Evolutionary conservation across 192 early-diverging fungal species (phyloP).

Genomic region (Podila epicladia): DNA sequence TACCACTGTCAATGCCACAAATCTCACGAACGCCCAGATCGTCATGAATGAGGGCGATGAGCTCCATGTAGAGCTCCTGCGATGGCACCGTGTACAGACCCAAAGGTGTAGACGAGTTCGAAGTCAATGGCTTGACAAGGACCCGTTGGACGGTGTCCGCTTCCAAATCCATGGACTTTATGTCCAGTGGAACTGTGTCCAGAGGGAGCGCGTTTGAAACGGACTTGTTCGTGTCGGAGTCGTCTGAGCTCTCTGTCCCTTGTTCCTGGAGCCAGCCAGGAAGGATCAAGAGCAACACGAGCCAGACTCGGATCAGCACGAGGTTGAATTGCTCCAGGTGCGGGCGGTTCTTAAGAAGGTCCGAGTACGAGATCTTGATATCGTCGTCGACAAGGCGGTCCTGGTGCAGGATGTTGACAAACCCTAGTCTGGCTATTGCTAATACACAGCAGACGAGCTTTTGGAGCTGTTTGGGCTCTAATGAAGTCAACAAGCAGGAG

Average conservation of each 20-base stretch:
- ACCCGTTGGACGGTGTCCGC: slow-evolving; percentile 16
- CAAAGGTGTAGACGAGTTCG: slow-evolving; percentile 13
- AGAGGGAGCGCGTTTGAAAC: neutral
- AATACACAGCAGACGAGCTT: slow-evolving; percentile 27
- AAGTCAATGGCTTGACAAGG: slow-evolving; percentile 17
- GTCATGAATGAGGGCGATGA: slow-evolving; percentile 63
- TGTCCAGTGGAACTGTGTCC: slow-evolving; percentile 8
- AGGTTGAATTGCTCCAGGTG: slow-evolving; percentile 47
- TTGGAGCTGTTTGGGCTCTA: slow-evolving; percentile 15
- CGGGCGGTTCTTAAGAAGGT: slow-evolving; percentile 36
- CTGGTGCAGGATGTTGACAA: slow-evolving; percentile 45
- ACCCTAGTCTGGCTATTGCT: slow-evolving; percentile 33
- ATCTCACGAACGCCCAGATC: slow-evolving; percentile 69
- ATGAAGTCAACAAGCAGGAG: neutral
- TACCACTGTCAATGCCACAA: slow-evolving; percentile 57
- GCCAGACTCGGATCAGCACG: slow-evolving; percentile 29
- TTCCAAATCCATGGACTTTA: slow-evolving; percentile 19
- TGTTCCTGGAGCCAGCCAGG: slow-evolving; percentile 39
- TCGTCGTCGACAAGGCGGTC: slow-evolving; percentile 48
- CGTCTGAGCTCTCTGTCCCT: neutral
- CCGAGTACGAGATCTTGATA: slow-evolving; percentile 42
- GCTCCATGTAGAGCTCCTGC: slow-evolving; percentile 47
- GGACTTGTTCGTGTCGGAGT: neutral
- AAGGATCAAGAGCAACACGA: slow-evolving; percentile 29
- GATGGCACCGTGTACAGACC: slow-evolving; percentile 7